Conservation (phyloP, 164 flowering plant species). For the Nymphaea thermarum region DNA sequence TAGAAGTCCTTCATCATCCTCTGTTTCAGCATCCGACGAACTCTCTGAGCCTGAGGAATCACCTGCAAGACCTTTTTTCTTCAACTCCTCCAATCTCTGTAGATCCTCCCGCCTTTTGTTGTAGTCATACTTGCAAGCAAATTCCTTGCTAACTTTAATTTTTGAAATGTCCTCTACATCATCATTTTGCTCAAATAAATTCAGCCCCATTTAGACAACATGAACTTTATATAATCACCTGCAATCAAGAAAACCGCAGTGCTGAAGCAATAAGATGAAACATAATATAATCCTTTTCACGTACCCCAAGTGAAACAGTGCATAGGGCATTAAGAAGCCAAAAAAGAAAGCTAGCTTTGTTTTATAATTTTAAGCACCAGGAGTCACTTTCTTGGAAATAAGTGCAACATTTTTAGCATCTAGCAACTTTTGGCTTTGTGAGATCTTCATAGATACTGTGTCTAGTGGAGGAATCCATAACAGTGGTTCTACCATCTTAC, state of each 20-base stretch:
- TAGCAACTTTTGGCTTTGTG: too few relatives aligned
- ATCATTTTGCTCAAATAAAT: conserved; percentile 36
- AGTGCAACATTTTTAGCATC: too few relatives aligned
- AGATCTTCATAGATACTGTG: too few relatives aligned
- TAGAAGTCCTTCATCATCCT: conserved; percentile 4
- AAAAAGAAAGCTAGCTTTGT: too few relatives aligned
- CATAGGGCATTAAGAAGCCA: too few relatives aligned
- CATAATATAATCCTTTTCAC: too few relatives aligned
- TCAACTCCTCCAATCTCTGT: conserved; percentile 49
- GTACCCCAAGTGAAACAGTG: too few relatives aligned
- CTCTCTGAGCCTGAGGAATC: conserved; percentile 16
- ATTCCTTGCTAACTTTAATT: conserved; percentile 48
- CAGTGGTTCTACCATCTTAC: too few relatives aligned
- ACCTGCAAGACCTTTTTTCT: conserved; percentile 39
- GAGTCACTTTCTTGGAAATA: too few relatives aligned
- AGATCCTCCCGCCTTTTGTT: conserved; percentile 76
- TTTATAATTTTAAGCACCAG: too few relatives aligned
- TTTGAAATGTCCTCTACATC: conserved; percentile 35
- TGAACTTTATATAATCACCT: background rate
- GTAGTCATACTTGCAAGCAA: conserved; percentile 52
- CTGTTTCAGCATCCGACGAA: conserved; percentile 16
- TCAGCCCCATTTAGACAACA: conserved; percentile 14
- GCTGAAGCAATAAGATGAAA: too few relatives aligned
- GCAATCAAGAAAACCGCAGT: background rate
- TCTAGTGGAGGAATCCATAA: too few relatives aligned